Evolutionary conservation across 768 basidiomycete genomes (phyloP).

Genomic region (Rhizopogon roseolus): DNA sequence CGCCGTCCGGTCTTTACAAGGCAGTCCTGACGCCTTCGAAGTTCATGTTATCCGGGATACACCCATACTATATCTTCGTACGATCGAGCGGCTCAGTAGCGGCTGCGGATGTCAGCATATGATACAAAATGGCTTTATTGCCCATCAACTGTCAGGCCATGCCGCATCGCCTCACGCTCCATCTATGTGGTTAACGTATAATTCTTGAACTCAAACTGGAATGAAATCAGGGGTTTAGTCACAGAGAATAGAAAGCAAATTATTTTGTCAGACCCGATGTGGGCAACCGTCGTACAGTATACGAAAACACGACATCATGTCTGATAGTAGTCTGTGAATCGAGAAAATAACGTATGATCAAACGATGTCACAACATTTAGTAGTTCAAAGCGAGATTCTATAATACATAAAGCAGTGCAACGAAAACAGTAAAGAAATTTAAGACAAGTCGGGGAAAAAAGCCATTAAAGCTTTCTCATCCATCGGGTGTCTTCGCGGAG

Average conservation of each 20-base stretch:
- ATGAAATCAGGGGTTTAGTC: neutral
- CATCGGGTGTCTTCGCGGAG: conserved; percentile 60
- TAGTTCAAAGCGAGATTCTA: neutral
- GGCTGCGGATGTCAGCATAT: neutral
- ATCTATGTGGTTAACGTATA: neutral
- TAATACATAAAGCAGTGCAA: conserved; percentile 6
- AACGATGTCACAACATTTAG: neutral
- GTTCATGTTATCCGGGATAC: neutral
- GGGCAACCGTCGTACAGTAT: neutral
- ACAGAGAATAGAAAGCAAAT: neutral
- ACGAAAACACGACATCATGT: neutral
- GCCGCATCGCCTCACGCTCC: neutral
- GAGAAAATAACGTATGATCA: neutral
- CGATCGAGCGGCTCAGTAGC: neutral
- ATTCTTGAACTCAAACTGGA: neutral
- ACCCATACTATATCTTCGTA: neutral
- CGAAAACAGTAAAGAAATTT: conserved; percentile 15
- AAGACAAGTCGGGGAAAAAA: conserved; percentile 33
- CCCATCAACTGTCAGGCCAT: neutral
- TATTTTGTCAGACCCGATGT: neutral
- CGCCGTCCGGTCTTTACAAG: neutral
- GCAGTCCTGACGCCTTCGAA: neutral
- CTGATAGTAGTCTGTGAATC: neutral
- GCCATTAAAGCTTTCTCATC: conserved; percentile 71
- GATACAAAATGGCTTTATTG: neutral